Evolutionary conservation across 139 green algal genomes (phyloP), one percentile per base, ranked within the genome.

Genomic region (Chlamydomonas asymmetrica): DNA sequence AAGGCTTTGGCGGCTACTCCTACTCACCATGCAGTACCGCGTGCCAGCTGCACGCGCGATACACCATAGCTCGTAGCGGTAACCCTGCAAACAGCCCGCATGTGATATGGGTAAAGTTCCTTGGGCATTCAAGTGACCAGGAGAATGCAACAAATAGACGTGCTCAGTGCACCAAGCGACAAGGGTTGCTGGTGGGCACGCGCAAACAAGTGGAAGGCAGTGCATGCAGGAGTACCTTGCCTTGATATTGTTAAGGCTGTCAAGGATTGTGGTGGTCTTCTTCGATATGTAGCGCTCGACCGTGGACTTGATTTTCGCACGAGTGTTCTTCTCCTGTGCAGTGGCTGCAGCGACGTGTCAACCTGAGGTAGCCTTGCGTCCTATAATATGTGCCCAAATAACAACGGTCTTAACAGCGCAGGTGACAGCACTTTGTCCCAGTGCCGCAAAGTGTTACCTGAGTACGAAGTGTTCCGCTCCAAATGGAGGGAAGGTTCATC

Each of bases 241-340:
- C 79, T 98, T 98, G 77, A 98, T 98, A 78, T 88, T 92, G 82
- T 99, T 99, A 0, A 98, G 76, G 0, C 91, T 92, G 78, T 98
- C 95, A 3, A 98, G 71, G 45, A 98, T 93, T 10, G 96, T 88
- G 5, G 92, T 69, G 1, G 63, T 72, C 25, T 85, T 82, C 45
- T 84, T 88, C 29, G 63, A 66, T 1, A 70, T 32, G 1, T 94
- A 22, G 5, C 94, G 81, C 23, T 98, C 94, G 13, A 92, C 81
- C 8, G 84, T 84, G 0, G 92, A 92, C 27, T 90, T 88, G 1
- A 98, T 71, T 29, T 71, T 59, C 2, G 82, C 91, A 0, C 94
- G 82, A 0, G 93, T 89, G 40, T 87, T 91, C 82, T 98, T 98
- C 80, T 98, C 95, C 9, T 56, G 74, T 1, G 73, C 29, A 10